Evolutionary conservation across 1,284 basidiomycete species (phyloP), one percentile per base, ranked within the genome.

Genomic region (Apiotrichum siamense): DNA sequence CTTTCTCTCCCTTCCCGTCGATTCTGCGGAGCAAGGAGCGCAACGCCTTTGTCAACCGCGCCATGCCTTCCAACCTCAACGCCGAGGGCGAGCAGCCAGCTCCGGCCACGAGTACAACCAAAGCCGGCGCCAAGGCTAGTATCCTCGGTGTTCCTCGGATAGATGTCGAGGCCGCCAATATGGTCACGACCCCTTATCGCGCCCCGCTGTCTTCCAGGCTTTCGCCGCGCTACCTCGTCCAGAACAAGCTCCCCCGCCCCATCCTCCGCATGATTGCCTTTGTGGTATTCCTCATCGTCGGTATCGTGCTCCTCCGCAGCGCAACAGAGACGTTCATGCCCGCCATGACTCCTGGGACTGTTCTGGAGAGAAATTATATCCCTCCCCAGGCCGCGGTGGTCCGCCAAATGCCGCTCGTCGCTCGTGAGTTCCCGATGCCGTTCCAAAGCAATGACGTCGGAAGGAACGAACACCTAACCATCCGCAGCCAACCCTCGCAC

Each of bases 231-330:
- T n/a, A n/a, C 11, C 46, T 53, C 9, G n/a, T 42, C 31, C 26
- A 23, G 33, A 31, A 43, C 21, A 29, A 29, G 24, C 39, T 71
- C 9, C 70, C 70, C 11, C 58, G 60, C 50, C 68, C 68, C 4
- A 27, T 72, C 3, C 24, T 69, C 24, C 63, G 70, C 21, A 29
- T 72, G 7, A 17, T 67, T 6, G 58, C 59, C 39, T 58, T 69
- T 33, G 46, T 52, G 15, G 51, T 54, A 0, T 43, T 66, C 5
- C 18, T 69, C 20, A 32, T 63, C 23, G 54, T 62, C 10, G 61
- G 57, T 26, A 24, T 63, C 3, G 42, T 69, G 23, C 55, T 70
- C 20, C 6, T 45, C 6, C 44, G 29, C 31, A 20, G 7, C 27
- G 5, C 40, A 18, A 25, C 38, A 17, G 46, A 39, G 35, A 21